Base-by-base conservation (phyloP, 164 flowering plant species). In the Malania oleifera region DNA sequence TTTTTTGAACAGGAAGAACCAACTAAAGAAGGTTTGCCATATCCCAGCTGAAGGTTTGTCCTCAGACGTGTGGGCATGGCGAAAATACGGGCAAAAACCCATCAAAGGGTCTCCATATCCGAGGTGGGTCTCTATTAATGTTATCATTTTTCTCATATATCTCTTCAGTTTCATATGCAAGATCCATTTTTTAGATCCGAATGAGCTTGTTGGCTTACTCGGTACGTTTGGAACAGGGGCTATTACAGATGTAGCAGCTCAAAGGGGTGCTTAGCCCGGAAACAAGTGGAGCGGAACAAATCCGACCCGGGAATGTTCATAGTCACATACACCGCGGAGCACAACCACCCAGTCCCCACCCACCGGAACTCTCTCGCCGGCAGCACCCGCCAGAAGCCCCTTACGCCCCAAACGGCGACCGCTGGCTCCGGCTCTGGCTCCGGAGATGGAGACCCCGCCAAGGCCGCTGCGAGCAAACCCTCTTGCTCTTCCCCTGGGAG, bases 281-380 rank as follows among this genome's bases (percentile, higher is more conserved):
- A 93, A 75, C 99, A 90, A 77, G 97, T 93, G 68, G 99, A 93
- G 74, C 62, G 95, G 24, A 83, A 87, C 81, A 76, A 81, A 68
- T 69, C 96, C 54, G 89, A 93, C 75, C 99, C 99, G 17, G 73
- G 50, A 25, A 88, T 86, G 85, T 90, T 93, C 80, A 77, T 88
- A 27, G 80, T 93, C 40, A 93, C 99, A 25, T 93, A 86, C 84
- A 93, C 97, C 11, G 80, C 78, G 0, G 97, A 93, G 60, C 99
- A 93, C 77, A 93, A 88, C 78, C 99, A 93, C 69, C 89, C 99
- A 9, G 74, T 80, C 51, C 99, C 99, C 0, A 86, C 95, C 20
- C 99, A 93, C 71, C 75, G 96, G 19, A 93, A 90, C 67, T 93
- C 97, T 1, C 87, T 90, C 55, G 99, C 99, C 63, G 97, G 99